Base-by-base conservation (phyloP, 2,329 filamentous ascomycete genomes). In the Hypoxylon sp. region DNA sequence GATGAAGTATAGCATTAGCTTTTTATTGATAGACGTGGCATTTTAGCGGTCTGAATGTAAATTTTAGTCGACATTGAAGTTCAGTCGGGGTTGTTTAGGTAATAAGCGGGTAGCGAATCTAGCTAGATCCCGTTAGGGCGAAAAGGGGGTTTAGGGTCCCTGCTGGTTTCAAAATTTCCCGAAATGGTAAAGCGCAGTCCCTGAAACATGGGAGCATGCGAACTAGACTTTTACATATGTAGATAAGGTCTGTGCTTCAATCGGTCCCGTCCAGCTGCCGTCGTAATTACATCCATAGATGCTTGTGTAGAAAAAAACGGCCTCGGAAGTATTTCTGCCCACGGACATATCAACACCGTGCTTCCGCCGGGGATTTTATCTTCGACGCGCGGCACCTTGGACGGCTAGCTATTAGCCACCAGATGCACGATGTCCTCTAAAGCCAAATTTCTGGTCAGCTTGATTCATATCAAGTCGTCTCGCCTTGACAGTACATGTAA, bases 191-290 rank as follows among this genome's bases (percentile, higher is more conserved):
- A 53, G 59, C 47, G 55, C 21, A 47, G n/a, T 50, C 60, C 39
- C 46, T 67, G 64, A 65, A 67, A 71, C 70, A 53, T 62, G 62
- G 37, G 53, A 54, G 62, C 59, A 35, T 66, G 58, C 62, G 58
- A 62, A 62, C 29, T 29, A 27, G 29, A 61, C 50, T 59, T 39
- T 29, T 15, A n/a, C n/a, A n/a, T n/a, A 27, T 27, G 24, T 27
- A 5, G 19, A n/a, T 27, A 32, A 67, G 39, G 56, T 44, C 59
- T 50, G 59, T 68, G 62, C 59, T 62, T 48, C 31, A 32, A 44
- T 66, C 62, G 58, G 46, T 52, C 44, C 55, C 27, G 44, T 55
- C 31, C 39, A 27, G 24, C 24, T 27, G 24, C 24, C 24, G 24
- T 27, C 24, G 24, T 27, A 27, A 3, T 27, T 27, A 27, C 24